These are phyloP conservation scores for Globisporangium viniferum DNA, from an alignment of 352 stramenopile genomes.

Conservation along the genomic window DNA sequence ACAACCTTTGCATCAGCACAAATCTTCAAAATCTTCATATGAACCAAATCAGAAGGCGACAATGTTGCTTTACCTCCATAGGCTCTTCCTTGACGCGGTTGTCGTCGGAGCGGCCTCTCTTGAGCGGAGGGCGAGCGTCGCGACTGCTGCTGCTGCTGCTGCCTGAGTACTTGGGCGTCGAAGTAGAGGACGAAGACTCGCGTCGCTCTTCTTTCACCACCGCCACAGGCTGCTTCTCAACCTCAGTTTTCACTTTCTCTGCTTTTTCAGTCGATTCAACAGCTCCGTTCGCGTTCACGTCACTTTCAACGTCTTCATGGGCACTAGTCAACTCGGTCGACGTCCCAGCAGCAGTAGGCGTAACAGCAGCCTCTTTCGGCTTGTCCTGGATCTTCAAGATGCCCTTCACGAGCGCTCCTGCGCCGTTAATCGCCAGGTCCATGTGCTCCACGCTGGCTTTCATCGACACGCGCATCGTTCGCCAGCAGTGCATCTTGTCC, in stretches of 20 bases:
- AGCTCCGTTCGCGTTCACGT: background rate
- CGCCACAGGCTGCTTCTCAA: background rate
- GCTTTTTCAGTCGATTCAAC: background rate
- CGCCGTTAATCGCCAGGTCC: constrained; percentile 58
- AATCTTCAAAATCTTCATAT: background rate
- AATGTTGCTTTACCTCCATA: constrained; percentile 20
- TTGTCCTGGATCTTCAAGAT: constrained; percentile 49
- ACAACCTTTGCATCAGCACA: background rate
- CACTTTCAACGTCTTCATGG: background rate
- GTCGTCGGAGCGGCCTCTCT: constrained; percentile 28
- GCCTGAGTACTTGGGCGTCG: constrained; percentile 4
- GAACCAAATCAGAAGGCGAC: background rate
- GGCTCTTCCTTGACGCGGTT: constrained; percentile 24
- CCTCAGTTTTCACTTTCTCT: background rate
- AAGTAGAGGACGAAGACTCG: background rate
- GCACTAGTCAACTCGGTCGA: background rate
- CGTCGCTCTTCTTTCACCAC: constrained; percentile 4
- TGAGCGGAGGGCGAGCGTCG: constrained; percentile 16
- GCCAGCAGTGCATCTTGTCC: constrained; percentile 87
- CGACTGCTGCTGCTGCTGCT: constrained; percentile 1
- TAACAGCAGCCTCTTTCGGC: constrained; percentile 7
- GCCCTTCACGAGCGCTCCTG: constrained; percentile 63
- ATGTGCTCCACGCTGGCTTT: constrained; percentile 68
- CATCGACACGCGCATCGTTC: constrained; percentile 80
- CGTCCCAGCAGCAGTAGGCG: background rate